These are phyloP conservation scores for Debaryomyces fabryi DNA, from an alignment of 1,139 yeast genomes.

Conservation along the genomic window DNA sequence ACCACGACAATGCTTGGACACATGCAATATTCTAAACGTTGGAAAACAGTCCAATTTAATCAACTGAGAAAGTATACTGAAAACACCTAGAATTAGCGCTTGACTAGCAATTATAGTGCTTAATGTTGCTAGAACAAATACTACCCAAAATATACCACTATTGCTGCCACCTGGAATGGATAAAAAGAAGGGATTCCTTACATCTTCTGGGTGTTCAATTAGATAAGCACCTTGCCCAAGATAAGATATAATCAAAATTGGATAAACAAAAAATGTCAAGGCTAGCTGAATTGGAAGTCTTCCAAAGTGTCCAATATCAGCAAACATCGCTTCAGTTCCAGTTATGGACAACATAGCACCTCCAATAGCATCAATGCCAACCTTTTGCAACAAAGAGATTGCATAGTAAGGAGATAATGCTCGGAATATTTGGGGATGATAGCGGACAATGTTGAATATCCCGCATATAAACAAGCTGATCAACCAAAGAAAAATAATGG, in stretches of 20 bases:
- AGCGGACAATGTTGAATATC: conserved; percentile 41
- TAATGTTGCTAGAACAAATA: conserved; percentile 55
- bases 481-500: conserved; percentile 56
- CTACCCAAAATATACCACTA: conserved; percentile 50
- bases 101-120: conserved; percentile 63
- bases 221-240: conserved; percentile 62
- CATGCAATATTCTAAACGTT: conserved; percentile 45
- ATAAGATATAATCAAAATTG: conserved; percentile 52
- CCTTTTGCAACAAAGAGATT: conserved; percentile 38
- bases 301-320: conserved; percentile 62
- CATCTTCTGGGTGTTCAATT: conserved; percentile 40
- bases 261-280: conserved; percentile 49
- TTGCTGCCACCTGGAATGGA: conserved; percentile 55
- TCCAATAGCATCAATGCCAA: conserved; percentile 48
- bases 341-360: conserved; percentile 59
- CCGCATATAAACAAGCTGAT: conserved; percentile 49
- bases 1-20: conserved; percentile 46
- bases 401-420: conserved; percentile 58
- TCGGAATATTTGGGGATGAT: conserved; percentile 47
- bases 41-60: conserved; percentile 59
- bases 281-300: conserved; percentile 52
- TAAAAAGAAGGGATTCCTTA: conserved; percentile 46
- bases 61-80: conserved; percentile 53
- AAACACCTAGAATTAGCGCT: conserved; percentile 59
- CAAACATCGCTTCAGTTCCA: conserved; percentile 67